phyloP scores from a whole-genome alignment of 2,329 filamentous ascomycete genomes.

The Aspergillus brunneoviolaceus region DNA sequence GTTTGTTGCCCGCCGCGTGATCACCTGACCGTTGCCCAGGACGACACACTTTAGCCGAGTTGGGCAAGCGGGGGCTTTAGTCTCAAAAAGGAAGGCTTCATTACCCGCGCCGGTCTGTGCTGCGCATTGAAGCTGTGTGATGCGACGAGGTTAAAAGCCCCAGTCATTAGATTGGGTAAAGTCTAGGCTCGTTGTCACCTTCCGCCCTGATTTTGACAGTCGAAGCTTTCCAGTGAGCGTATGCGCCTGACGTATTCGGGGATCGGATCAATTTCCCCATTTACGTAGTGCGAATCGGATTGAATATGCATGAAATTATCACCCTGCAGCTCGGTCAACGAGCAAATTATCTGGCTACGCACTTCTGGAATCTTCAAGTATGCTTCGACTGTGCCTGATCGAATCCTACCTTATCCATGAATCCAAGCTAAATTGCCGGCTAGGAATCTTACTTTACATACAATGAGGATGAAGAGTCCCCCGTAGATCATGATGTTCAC shows the following conservation, averaged over 20 bases:
- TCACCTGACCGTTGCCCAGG: constrained; percentile 37
- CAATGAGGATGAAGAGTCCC: constrained; percentile 61
- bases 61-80: constrained; percentile 1
- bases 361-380: constrained; percentile 97
- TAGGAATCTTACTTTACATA: constrained; percentile 99
- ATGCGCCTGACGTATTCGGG: too few relatives aligned
- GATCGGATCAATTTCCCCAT: not conserved
- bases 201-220: too few relatives aligned
- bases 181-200: too few relatives aligned
- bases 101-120: constrained; percentile 7
- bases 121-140: not conserved
- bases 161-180: not conserved
- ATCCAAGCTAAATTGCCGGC: constrained; percentile 2
- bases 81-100: constrained; percentile 4
- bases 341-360: constrained; percentile 89
- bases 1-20: constrained; percentile 28
- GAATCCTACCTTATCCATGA: not conserved
- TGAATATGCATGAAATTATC: constrained; percentile 84
- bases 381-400: not conserved
- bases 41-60: constrained; percentile 19
- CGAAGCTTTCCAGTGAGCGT: too few relatives aligned
- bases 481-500: constrained; percentile 80
- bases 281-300: not conserved
- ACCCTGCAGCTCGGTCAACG: constrained; percentile 90
- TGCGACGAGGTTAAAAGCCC: constrained; percentile 7